Conservation (phyloP, 306 rosid genomes). For the Cyamopsis tetragonoloba region DNA sequence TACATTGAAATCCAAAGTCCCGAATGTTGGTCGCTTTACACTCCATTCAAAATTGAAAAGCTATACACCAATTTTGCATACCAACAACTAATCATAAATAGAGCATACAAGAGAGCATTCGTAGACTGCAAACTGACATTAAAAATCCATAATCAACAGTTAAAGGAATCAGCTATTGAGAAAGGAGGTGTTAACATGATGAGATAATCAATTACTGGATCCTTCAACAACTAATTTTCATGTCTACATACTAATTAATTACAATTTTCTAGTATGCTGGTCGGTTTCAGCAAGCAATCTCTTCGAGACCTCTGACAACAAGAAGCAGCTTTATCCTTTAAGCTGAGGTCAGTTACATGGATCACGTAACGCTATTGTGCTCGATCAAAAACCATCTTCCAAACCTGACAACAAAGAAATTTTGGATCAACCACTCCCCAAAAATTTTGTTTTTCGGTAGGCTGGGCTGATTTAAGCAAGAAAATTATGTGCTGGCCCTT, state of each 20-base stretch:
- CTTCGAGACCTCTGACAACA: not conserved
- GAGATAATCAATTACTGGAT: slow-evolving; percentile 16
- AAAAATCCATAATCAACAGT: not conserved
- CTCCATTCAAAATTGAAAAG: not conserved
- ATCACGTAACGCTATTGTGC: too few relatives aligned
- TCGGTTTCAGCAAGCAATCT: slow-evolving; percentile 7
- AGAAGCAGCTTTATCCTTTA: too few relatives aligned
- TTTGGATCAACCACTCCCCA: too few relatives aligned
- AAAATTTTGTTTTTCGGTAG: too few relatives aligned
- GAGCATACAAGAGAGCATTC: not conserved
- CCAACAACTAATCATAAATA: not conserved
- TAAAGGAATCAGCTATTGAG: not conserved
- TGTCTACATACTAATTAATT: slow-evolving; percentile 33
- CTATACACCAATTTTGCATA: not conserved
- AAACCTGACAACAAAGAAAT: not conserved
- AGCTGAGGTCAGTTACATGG: too few relatives aligned
- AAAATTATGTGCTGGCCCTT: not conserved
- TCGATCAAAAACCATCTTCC: too few relatives aligned
- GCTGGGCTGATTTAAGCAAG: not conserved
- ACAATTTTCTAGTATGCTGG: slow-evolving; percentile 32
- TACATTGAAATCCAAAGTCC: not conserved
- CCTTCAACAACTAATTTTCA: slow-evolving; percentile 21
- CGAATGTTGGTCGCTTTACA: not conserved
- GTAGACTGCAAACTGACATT: not conserved
- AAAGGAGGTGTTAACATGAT: not conserved